Conservation (phyloP, 768 basidiomycete species). For the Antrodiella citrinella region DNA sequence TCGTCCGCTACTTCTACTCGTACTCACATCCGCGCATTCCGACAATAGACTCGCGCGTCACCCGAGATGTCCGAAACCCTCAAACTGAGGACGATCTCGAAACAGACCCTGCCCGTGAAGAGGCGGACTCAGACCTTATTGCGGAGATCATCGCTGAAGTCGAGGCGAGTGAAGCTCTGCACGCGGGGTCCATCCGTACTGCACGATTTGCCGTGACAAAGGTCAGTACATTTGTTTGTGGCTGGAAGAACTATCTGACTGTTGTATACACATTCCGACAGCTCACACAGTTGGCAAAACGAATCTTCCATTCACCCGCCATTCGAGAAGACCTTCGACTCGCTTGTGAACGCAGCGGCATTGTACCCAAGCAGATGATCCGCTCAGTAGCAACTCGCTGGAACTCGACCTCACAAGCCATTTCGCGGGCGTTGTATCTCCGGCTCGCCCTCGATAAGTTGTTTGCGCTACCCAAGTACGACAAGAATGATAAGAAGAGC, state of each 20-base stretch:
- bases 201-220: conserved; percentile 1
- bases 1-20: too few species aligned
- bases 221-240: too few species aligned
- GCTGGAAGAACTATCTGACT: too few species aligned
- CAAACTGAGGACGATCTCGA: not conserved
- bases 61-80: too few species aligned
- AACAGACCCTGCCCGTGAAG: not conserved
- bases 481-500: conserved; percentile 5
- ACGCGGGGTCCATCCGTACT: not conserved
- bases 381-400: conserved; percentile 15
- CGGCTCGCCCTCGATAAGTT: conserved; percentile 9
- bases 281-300: too few species aligned
- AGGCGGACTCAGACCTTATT: not conserved
- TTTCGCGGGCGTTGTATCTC: conserved; percentile 13
- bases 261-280: too few species aligned
- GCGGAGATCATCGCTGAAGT: conserved; percentile 2
- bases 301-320: too few species aligned
- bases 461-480: conserved; percentile 11
- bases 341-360: not conserved
- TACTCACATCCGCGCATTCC: too few species aligned
- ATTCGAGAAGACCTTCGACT: too few species aligned
- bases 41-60: too few species aligned
- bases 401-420: too few species aligned
- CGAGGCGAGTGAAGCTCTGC: not conserved
- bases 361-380: conserved; percentile 7